These are phyloP conservation scores for Uromyces viciae-fabae DNA, from an alignment of 1,284 basidiomycete genomes.

Conservation along the genomic window DNA sequence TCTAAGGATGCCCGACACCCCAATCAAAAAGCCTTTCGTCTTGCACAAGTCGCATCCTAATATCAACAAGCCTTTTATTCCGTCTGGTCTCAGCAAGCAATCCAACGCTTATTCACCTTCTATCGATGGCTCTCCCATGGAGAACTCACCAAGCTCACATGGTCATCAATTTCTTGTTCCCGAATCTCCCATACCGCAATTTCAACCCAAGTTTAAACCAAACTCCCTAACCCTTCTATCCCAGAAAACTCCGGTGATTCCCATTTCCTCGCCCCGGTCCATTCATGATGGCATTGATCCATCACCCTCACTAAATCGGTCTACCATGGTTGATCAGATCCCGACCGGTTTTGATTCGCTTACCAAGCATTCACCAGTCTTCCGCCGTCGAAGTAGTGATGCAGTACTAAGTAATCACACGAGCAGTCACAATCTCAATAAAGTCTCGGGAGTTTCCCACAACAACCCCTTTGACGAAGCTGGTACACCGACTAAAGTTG, in stretches of 20 bases:
- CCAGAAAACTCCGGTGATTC: not conserved
- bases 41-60: conserved; percentile 24
- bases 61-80: conserved; percentile 30
- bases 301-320: conserved; percentile 4
- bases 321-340: not conserved
- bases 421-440: not conserved
- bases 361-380: conserved; percentile 10
- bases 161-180: not conserved
- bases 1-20: conserved; percentile 43
- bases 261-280: not conserved
- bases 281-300: not conserved
- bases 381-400: conserved; percentile 33
- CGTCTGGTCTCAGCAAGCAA: conserved; percentile 27
- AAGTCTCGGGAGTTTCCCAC: not conserved
- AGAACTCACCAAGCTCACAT: conserved; percentile 8
- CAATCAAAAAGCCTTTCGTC: conserved; percentile 36
- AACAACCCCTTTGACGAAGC: conserved; percentile 27
- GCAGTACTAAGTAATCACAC: conserved; percentile 12
- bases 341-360: not conserved
- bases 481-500: conserved; percentile 40
- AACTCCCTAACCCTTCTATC: not conserved
- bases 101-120: not conserved
- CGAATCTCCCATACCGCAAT: not conserved
- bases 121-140: conserved; percentile 6
- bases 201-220: not conserved